Evolutionary conservation across 2,329 filamentous ascomycete species (phyloP).

Genomic region (Albifimbria verrucaria): DNA sequence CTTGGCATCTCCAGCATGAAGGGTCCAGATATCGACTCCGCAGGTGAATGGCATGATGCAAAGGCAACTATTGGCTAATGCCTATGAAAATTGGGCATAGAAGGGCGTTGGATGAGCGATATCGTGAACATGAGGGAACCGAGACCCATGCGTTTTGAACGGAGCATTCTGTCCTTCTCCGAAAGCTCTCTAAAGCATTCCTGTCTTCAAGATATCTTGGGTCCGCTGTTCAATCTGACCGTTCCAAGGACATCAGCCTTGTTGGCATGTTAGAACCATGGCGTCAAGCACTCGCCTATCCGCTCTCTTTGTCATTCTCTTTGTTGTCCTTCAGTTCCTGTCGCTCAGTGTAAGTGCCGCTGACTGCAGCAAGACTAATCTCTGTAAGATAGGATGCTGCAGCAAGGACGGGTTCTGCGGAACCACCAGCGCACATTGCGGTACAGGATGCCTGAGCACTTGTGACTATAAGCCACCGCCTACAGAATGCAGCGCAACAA

Average conservation of each 20-base stretch:
- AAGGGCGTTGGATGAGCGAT: no score
- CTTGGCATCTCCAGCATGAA: no score
- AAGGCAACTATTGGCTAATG: no score
- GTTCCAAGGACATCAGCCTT: slow-evolving; percentile 1
- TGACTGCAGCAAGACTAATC: slow-evolving; percentile 9
- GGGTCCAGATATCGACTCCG: no score
- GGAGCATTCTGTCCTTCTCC: no score
- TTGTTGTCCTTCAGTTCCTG: neutral
- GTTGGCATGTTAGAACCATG: slow-evolving; percentile 5
- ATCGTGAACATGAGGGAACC: no score
- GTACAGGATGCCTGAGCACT: slow-evolving; percentile 13
- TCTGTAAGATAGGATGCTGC: slow-evolving; percentile 15
- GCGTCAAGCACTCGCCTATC: neutral
- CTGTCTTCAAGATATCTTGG: neutral
- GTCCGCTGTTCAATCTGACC: neutral
- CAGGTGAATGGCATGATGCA: no score
- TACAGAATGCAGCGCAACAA: slow-evolving; percentile 8
- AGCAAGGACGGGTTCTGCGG: slow-evolving; percentile 17
- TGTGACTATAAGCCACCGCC: slow-evolving; percentile 18
- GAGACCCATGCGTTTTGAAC: no score
- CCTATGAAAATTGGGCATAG: no score
- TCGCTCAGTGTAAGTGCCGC: neutral
- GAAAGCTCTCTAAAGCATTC: no score
- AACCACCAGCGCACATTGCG: slow-evolving; percentile 10
- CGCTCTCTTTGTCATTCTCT: neutral